phyloP scores from a whole-genome alignment of 495 filamentous ascomycete species.

The Penicillium tannophilum region DNA sequence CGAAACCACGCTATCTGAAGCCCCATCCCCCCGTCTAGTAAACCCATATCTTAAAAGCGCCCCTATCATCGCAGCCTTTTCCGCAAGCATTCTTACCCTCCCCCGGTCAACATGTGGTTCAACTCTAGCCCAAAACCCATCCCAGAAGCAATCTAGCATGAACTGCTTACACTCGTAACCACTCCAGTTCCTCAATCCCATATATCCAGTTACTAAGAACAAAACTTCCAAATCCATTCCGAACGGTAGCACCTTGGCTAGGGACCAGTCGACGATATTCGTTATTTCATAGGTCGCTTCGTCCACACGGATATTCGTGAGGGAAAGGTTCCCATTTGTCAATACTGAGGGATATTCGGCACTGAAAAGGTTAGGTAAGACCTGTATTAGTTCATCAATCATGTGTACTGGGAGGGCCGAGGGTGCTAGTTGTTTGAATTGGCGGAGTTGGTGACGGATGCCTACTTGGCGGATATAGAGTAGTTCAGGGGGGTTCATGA shows the following conservation, averaged over 20 bases:
- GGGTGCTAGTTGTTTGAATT: not conserved
- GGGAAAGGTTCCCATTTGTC: conserved; percentile 5
- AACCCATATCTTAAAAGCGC: conserved; percentile 11
- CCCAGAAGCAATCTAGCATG: conserved; percentile 4
- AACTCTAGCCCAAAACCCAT: conserved; percentile 2
- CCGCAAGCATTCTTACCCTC: not conserved
- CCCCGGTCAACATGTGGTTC: not conserved
- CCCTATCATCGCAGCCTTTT: conserved; percentile 3
- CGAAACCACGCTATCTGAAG: conserved; percentile 5
- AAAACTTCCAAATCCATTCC: conserved; percentile 10
- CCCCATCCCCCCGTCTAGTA: not conserved
- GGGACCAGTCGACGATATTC: conserved; percentile 13
- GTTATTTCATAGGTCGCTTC: conserved; percentile 2
- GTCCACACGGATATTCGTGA: conserved; percentile 2
- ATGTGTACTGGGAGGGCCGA: not conserved
- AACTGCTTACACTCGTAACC: not conserved
- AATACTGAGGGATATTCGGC: not conserved
- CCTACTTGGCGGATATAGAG: not conserved
- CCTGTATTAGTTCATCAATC: not conserved
- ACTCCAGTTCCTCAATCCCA: not conserved
- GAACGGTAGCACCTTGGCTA: not conserved
- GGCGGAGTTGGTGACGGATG: conserved; percentile 3
- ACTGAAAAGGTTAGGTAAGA: not conserved
- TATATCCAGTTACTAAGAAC: conserved; percentile 5
- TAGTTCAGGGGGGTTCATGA: not conserved